Evolutionary conservation across 306 rosid species (phyloP).

Genomic region (Trifolium subterraneum): DNA sequence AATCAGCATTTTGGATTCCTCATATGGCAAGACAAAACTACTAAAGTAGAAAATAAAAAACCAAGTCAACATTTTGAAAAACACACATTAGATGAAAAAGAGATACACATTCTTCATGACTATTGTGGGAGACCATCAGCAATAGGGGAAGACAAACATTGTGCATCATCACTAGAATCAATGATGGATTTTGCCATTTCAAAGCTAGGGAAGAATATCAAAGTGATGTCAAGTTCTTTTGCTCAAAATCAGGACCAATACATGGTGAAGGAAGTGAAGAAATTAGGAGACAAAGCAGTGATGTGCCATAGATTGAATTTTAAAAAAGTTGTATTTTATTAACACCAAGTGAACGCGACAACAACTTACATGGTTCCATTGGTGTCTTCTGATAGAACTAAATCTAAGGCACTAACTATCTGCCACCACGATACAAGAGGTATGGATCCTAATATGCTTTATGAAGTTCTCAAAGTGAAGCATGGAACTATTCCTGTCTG

Average conservation of each 20-base stretch:
- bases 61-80: neutral
- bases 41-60: neutral
- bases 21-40: neutral
- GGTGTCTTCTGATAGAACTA: neutral
- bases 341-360: neutral
- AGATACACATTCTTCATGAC: neutral
- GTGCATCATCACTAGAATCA: constrained; percentile 23
- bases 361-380: neutral
- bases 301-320: neutral
- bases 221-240: neutral
- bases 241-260: neutral
- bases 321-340: neutral
- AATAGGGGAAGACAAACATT: constrained; percentile 28
- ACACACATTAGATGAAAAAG: neutral
- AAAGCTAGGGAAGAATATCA: neutral
- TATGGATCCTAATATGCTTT: neutral
- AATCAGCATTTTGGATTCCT: neutral
- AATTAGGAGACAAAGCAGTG: neutral
- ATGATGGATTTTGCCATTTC: neutral
- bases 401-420: neutral
- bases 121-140: constrained; percentile 15
- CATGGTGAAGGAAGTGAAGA: neutral
- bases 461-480: neutral
- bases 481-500: neutral
- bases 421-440: constrained; percentile 17